Percentiles rank a stretch among this genome's conserved stretches.
Conservation (phyloP, 352 stramenopile species). For the Globisporangium cylindrosporum region DNA sequence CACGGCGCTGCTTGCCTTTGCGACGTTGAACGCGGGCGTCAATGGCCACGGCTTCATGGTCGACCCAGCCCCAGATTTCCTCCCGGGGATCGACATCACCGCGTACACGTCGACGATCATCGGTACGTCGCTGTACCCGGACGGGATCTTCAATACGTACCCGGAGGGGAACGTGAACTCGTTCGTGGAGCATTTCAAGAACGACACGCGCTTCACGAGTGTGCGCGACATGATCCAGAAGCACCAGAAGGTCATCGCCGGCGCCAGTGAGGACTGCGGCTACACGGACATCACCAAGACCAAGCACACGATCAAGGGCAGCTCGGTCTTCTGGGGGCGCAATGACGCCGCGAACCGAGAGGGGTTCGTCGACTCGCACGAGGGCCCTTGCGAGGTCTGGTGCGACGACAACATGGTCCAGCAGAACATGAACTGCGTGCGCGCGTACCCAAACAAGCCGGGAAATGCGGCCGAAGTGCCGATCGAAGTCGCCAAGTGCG, state of each 20-base stretch:
- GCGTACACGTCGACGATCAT: conserved; percentile 12
- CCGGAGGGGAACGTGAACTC: conserved; percentile 13
- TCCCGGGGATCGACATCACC: conserved; percentile 6
- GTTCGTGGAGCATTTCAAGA: conserved; percentile 15
- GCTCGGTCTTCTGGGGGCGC: conserved; percentile 33
- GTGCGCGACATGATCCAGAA: conserved; percentile 12
- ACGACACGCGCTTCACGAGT: conserved; percentile 8
- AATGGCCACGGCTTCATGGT: conserved; percentile 9
- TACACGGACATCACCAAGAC: conserved; percentile 25
- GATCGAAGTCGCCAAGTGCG: conserved; percentile 36
- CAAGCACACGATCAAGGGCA: conserved; percentile 24
- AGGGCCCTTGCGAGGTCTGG: conserved; percentile 47
- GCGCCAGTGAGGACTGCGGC: conserved; percentile 6
- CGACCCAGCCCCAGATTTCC: conserved; percentile 10
- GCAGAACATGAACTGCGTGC: conserved; percentile 37
- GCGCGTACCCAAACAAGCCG: conserved; percentile 29
- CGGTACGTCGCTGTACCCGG: conserved; percentile 8
- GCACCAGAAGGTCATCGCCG: conserved; percentile 1
- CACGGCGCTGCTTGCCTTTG: not conserved
- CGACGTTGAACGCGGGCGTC: not conserved
- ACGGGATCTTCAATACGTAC: conserved; percentile 11
- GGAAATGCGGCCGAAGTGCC: conserved; percentile 25
- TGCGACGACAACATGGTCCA: conserved; percentile 41
- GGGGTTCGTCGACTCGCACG: conserved; percentile 34
- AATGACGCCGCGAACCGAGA: conserved; percentile 19